Evolutionary conservation across 2,329 filamentous ascomycete species (phyloP), one percentile per base, ranked within the genome.

Genomic region (Neospermospora avenae): DNA sequence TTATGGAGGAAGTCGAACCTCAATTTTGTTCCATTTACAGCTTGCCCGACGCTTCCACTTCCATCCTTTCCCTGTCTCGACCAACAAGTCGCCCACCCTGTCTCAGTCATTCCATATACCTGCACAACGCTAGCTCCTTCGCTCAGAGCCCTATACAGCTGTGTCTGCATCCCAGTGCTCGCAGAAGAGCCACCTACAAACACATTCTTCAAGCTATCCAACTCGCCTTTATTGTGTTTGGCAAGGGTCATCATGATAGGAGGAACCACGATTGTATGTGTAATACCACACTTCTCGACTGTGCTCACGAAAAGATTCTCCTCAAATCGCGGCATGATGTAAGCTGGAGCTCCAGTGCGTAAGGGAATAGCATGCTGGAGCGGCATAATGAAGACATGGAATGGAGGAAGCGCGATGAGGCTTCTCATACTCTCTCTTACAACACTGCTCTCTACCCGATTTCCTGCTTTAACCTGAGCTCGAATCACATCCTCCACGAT

Each of bases 251-350:
- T 82, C 0, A 91, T 77, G 59, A 96, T 86, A 0, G 91, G 90
- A 4, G 91, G 91, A 3, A 93, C 91, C 3, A 86, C 76, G 7
- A 80, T 77, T 37, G 92, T 75, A 60, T 80, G 78, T 5, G 87
- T 89, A 68, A 96, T 86, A 7, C 55, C n/a, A 35, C 53, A 56
- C 55, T 77, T 81, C 70, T 90, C 78, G 25, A 91, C 81, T 69
- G 87, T 80, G 59, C 82, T 77, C 46, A 95, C 78, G 80, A 93
- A 85, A 70, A 84, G 80, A 58, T 84, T 67, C 62, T 93, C 90
- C 70, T 93, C 86, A 73, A 92, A 96, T 55, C 83, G 81, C 2
- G 83, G 77, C 89, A 96, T 92, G 61, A 93, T 78, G 73, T 93
- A 95, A 11, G 90, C 82, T 0, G 87, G 85, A 1, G 84, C 75